Percentiles rank a stretch among this genome's conserved stretches.
Evolutionary conservation across 2,329 filamentous ascomycete species (phyloP).

Genomic region (Fusarium continuum): DNA sequence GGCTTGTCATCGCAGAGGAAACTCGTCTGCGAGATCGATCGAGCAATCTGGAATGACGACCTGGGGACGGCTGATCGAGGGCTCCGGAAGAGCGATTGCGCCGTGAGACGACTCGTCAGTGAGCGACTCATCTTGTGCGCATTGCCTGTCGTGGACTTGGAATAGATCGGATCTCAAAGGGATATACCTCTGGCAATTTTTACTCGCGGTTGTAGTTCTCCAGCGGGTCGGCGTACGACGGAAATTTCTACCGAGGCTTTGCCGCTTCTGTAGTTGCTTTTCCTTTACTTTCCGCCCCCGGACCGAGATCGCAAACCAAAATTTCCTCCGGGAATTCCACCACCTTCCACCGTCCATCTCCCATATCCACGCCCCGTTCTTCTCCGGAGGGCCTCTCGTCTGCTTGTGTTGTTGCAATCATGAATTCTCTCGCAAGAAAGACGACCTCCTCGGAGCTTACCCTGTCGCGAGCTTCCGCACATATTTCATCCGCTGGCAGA

Average conservation of each 20-base stretch:
- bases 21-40: conserved; percentile 54
- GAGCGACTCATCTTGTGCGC: conserved; percentile 56
- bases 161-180: conserved; percentile 19
- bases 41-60: conserved; percentile 38
- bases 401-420: conserved; percentile 47
- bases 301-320: conserved; percentile 52
- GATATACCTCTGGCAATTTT: conserved; percentile 42
- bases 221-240: conserved; percentile 6
- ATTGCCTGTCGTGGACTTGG: conserved; percentile 39
- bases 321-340: conserved; percentile 50
- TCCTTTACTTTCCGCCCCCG: conserved; percentile 45
- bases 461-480: conserved; percentile 54
- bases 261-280: conserved; percentile 48
- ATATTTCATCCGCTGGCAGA: conserved; percentile 53
- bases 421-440: conserved; percentile 59
- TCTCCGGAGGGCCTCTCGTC: conserved; percentile 43
- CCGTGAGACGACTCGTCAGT: conserved; percentile 55
- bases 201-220: conserved; percentile 23
- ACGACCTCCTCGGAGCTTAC: conserved; percentile 53
- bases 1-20: conserved; percentile 42
- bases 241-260: conserved; percentile 45
- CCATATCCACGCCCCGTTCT: conserved; percentile 41
- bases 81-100: conserved; percentile 49
- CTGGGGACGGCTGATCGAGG: conserved; percentile 35
- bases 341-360: conserved; percentile 41